Evolutionary conservation across 129 eudicot species (phyloP).

Genomic region (Mikania micrantha): DNA sequence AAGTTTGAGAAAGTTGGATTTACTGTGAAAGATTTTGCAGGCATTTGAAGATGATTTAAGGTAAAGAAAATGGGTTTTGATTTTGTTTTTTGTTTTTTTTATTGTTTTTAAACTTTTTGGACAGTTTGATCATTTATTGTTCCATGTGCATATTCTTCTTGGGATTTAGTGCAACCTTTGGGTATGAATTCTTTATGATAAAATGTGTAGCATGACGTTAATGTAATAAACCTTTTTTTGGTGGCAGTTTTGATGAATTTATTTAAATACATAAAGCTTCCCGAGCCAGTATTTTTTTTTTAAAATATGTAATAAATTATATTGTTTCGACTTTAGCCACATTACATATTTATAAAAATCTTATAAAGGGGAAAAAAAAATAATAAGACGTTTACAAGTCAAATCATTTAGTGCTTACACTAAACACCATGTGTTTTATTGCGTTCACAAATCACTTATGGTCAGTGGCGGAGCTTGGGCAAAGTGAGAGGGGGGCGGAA

Average conservation of each 20-base stretch:
- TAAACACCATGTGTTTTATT: no score
- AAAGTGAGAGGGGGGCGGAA: no score
- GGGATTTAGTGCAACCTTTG: slow-evolving; percentile 34
- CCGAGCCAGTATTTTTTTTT: no score
- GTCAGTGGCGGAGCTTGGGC: no score
- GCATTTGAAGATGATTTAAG: slow-evolving; percentile 11
- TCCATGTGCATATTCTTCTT: slow-evolving; percentile 30
- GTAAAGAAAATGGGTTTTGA: neutral
- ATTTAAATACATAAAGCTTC: no score
- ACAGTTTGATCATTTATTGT: slow-evolving; percentile 20
- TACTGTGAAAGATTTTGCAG: slow-evolving; percentile 89
- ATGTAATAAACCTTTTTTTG: slow-evolving; percentile 9
- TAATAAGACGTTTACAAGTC: no score
- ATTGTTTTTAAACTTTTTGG: neutral
- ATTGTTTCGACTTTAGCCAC: no score
- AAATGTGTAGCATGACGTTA: slow-evolving; percentile 31
- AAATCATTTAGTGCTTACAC: no score
- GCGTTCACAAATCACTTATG: no score
- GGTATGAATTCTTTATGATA: slow-evolving; percentile 11
- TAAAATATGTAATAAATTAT: no score
- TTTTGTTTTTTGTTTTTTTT: neutral
- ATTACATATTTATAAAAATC: no score
- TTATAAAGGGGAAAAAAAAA: no score
- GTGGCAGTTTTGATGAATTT: slow-evolving; percentile 3
- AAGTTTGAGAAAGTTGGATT: slow-evolving; percentile 91